These are phyloP conservation scores for Blastocrithidia nonstop DNA, from an alignment of 208 protist genomes.

Conservation along the genomic window DNA sequence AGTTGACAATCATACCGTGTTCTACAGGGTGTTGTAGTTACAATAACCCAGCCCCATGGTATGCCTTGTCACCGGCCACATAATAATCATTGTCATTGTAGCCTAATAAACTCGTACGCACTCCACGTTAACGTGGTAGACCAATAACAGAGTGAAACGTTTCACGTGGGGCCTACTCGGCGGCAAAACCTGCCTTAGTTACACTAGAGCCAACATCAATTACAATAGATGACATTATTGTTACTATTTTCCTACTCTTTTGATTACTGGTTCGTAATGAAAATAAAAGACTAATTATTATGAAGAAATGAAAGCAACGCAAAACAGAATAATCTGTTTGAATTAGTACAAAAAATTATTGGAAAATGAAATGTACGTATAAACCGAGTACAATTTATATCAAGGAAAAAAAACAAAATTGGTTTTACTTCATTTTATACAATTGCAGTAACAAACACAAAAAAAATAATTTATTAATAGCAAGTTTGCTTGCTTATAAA, in stretches of 20 bases:
- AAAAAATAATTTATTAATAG: neutral
- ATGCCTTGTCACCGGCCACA: slow-evolving; percentile 52
- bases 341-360: neutral
- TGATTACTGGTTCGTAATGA: no score
- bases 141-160: slow-evolving; percentile 79
- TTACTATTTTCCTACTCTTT: neutral
- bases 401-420: slow-evolving; percentile 1
- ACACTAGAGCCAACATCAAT: slow-evolving; percentile 91
- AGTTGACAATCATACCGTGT: slow-evolving; percentile 54
- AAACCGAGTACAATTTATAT: neutral
- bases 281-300: no score
- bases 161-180: slow-evolving; percentile 88
- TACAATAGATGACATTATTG: slow-evolving; percentile 41
- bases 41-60: slow-evolving; percentile 35
- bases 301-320: no score
- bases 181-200: slow-evolving; percentile 90
- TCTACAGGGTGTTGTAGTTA: slow-evolving; percentile 30
- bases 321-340: no score
- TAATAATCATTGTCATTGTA: slow-evolving; percentile 22
- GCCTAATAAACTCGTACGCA: slow-evolving; percentile 38
- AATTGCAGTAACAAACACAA: no score
- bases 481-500: neutral
- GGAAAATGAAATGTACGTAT: neutral
- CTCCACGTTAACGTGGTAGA: slow-evolving; percentile 34
- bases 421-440: no score